Percentiles rank a stretch among this genome's conserved stretches.
Evolutionary conservation across 1,284 basidiomycete genomes (phyloP).

Genomic region (Takashimella koratensis): DNA sequence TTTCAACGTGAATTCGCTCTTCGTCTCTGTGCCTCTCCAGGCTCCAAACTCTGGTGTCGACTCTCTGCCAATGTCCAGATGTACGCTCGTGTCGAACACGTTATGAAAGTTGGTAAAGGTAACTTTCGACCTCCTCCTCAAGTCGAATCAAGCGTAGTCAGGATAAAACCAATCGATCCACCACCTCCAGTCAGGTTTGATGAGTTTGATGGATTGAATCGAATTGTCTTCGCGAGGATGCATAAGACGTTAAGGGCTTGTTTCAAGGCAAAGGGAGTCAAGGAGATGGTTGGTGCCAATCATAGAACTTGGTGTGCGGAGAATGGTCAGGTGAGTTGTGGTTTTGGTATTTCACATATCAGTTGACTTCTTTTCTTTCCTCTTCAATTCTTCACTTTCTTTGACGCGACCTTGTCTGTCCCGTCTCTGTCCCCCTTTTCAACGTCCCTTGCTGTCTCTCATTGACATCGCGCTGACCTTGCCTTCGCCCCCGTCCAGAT

Average conservation of each 20-base stretch:
- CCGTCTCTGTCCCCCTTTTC: too few relatives aligned
- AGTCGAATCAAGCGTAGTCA: conserved; percentile 89
- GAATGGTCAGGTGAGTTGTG: conserved; percentile 62
- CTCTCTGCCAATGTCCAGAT: conserved; percentile 96
- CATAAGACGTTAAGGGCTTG: conserved; percentile 89
- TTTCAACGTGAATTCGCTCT: conserved; percentile 98
- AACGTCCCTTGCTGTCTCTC: neutral
- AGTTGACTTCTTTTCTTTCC: neutral
- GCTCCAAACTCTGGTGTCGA: conserved; percentile 85
- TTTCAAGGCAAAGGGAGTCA: conserved; percentile 86
- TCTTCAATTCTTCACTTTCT: neutral
- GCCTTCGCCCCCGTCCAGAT: conserved; percentile 58
- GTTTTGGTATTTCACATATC: neutral
- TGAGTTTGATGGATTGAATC: conserved; percentile 92
- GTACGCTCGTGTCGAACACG: conserved; percentile 89
- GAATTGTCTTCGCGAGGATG: conserved; percentile 82
- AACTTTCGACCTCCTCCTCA: conserved; percentile 95
- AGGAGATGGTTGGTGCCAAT: conserved; percentile 91
- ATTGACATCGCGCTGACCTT: too few relatives aligned
- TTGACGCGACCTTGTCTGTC: neutral
- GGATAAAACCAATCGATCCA: conserved; percentile 87
- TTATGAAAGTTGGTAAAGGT: conserved; percentile 94
- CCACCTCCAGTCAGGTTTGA: conserved; percentile 94
- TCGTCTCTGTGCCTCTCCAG: conserved; percentile 82
- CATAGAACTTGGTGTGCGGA: conserved; percentile 91